Evolutionary conservation across 139 green algal genomes (phyloP).

Genomic region (Spirogloea muscicola): DNA sequence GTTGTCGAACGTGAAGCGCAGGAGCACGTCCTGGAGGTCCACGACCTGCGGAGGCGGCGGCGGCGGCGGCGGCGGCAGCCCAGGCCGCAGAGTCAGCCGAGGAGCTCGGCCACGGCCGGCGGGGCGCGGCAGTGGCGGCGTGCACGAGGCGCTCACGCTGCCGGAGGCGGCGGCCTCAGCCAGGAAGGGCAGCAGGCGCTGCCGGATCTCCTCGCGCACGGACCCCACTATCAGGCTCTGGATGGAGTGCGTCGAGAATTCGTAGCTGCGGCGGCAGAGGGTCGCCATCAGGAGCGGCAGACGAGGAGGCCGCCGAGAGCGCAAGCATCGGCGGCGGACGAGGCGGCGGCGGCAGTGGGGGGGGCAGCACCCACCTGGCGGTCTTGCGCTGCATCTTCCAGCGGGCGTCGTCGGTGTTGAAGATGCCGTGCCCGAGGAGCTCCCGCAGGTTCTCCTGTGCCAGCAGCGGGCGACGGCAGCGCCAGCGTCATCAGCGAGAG

Average conservation of each 20-base stretch:
- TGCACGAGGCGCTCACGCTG: background rate
- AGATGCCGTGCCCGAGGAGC: constrained; percentile 34
- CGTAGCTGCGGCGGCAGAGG: too few relatives aligned
- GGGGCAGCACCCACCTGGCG: too few relatives aligned
- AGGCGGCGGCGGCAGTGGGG: too few relatives aligned
- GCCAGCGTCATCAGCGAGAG: too few relatives aligned
- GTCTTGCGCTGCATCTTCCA: constrained; percentile 31
- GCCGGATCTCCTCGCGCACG: background rate
- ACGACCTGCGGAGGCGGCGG: background rate
- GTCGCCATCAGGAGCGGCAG: too few relatives aligned
- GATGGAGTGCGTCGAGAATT: constrained; percentile 19
- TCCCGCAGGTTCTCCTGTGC: constrained; percentile 9
- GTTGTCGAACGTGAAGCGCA: constrained; percentile 23
- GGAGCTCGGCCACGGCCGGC: background rate
- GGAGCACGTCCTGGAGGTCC: constrained; percentile 28
- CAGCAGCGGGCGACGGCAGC: too few relatives aligned
- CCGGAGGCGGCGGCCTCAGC: background rate
- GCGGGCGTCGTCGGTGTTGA: constrained; percentile 15
- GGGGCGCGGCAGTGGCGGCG: background rate
- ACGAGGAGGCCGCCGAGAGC: too few relatives aligned
- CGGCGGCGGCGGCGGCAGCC: background rate
- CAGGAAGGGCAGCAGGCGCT: background rate
- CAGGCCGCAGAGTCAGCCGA: background rate
- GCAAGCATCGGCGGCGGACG: too few relatives aligned
- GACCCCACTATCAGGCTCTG: constrained; percentile 10